These are phyloP conservation scores for Penicillium verrucosum DNA, from an alignment of 2,329 filamentous ascomycete genomes.

Conservation along the genomic window DNA sequence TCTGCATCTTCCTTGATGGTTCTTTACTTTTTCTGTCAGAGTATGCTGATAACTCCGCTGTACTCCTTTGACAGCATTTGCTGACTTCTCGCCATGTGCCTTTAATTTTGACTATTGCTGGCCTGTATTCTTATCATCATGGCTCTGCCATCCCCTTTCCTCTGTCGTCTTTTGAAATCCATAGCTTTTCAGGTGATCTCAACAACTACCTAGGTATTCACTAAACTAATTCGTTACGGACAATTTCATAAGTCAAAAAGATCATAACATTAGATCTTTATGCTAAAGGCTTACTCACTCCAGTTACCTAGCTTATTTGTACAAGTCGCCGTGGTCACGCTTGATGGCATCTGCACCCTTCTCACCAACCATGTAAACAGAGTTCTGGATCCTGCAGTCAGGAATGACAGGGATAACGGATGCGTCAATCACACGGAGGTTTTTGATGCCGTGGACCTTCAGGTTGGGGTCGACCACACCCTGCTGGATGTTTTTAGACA, in stretches of 20 bases:
- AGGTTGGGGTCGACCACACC: conserved; percentile 53
- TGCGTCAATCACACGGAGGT: conserved; percentile 55
- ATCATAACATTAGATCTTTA: neutral
- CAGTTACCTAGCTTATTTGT: neutral
- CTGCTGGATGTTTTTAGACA: conserved; percentile 51
- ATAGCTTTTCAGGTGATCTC: no score
- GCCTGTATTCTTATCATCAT: no score
- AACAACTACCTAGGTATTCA: no score
- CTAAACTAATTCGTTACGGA: no score
- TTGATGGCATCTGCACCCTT: conserved; percentile 30
- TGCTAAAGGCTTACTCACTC: neutral
- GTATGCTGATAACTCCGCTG: no score
- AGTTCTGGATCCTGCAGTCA: conserved; percentile 58
- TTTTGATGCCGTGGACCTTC: conserved; percentile 53
- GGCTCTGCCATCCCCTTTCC: no score
- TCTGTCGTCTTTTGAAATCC: no score
- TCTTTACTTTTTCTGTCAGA: no score
- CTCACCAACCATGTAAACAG: conserved; percentile 60
- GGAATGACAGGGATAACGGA: conserved; percentile 56
- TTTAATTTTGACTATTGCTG: no score
- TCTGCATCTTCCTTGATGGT: no score
- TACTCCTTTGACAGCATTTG: no score
- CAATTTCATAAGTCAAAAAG: neutral
- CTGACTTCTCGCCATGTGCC: no score
- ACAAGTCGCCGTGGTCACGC: neutral